Conservation (phyloP, 805 yeast genomes). For the Metschnikowia anglica region DNA sequence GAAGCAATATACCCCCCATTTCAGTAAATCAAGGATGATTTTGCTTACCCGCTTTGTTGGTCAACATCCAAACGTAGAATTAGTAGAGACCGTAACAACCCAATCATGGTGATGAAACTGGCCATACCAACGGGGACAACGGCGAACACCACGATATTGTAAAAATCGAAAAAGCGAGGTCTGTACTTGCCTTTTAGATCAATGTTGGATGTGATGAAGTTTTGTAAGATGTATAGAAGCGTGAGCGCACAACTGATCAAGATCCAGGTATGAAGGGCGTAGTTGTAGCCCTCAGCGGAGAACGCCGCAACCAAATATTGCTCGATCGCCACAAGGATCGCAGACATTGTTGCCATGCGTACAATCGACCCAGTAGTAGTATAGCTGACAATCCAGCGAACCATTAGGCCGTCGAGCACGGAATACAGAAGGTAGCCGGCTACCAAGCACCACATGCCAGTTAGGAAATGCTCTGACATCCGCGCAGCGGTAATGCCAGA, state of each 20-base stretch:
- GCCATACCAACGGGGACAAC: conserved; percentile 98
- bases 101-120: conserved; percentile 88
- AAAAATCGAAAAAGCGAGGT: conserved; percentile 76
- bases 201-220: conserved; percentile 78
- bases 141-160: conserved; percentile 89
- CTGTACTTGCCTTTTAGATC: conserved; percentile 47
- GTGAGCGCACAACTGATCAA: conserved; percentile 84
- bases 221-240: conserved; percentile 76
- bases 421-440: conserved; percentile 81
- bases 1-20: too few species aligned
- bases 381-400: conserved; percentile 91
- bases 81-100: conserved; percentile 69
- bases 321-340: conserved; percentile 68
- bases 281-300: conserved; percentile 63
- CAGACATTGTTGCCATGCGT: conserved; percentile 79
- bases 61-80: conserved; percentile 68
- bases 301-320: conserved; percentile 65
- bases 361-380: conserved; percentile 85
- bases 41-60: conserved; percentile 12
- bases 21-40: neutral
- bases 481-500: conserved; percentile 56
- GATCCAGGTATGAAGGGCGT: conserved; percentile 88
- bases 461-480: conserved; percentile 73
- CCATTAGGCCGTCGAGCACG: conserved; percentile 84
- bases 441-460: conserved; percentile 92